These are phyloP conservation scores for Cystobasidium slooffiae DNA, from an alignment of 1,284 basidiomycete genomes.

Conservation along the genomic window DNA sequence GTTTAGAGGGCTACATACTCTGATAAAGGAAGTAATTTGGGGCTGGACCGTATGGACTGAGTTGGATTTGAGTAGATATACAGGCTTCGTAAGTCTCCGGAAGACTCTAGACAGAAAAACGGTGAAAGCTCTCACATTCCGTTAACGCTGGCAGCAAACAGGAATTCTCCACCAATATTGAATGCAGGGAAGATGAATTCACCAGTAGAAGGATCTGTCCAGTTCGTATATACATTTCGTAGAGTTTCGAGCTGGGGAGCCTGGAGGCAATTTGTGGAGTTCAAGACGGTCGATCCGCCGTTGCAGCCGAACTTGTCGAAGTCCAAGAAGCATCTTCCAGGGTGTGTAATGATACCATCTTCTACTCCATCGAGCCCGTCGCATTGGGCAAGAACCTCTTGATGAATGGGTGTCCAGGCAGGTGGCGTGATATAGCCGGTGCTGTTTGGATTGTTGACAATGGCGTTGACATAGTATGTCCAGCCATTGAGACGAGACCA, in stretches of 20 bases:
- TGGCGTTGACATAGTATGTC: slow-evolving; percentile 45
- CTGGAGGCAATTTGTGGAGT: slow-evolving; percentile 44
- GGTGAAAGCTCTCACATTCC: slow-evolving; percentile 36
- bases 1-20: too few relatives aligned
- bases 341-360: slow-evolving; percentile 52
- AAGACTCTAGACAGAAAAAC: slow-evolving; percentile 4
- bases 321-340: slow-evolving; percentile 48
- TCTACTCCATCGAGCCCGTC: slow-evolving; percentile 53
- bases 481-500: slow-evolving; percentile 45
- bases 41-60: slow-evolving; percentile 29
- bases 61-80: background rate
- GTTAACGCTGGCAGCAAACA: slow-evolving; percentile 38
- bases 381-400: slow-evolving; percentile 51
- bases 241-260: slow-evolving; percentile 47
- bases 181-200: slow-evolving; percentile 47
- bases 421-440: slow-evolving; percentile 41
- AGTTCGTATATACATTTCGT: slow-evolving; percentile 45
- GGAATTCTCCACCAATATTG: slow-evolving; percentile 45
- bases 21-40: slow-evolving; percentile 32
- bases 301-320: slow-evolving; percentile 44
- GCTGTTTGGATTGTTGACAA: slow-evolving; percentile 46
- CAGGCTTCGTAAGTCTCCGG: background rate
- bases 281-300: slow-evolving; percentile 24
- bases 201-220: slow-evolving; percentile 37
- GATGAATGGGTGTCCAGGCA: slow-evolving; percentile 48